Conservation (phyloP, 345 rosid genomes). For the Camelina laxa region DNA sequence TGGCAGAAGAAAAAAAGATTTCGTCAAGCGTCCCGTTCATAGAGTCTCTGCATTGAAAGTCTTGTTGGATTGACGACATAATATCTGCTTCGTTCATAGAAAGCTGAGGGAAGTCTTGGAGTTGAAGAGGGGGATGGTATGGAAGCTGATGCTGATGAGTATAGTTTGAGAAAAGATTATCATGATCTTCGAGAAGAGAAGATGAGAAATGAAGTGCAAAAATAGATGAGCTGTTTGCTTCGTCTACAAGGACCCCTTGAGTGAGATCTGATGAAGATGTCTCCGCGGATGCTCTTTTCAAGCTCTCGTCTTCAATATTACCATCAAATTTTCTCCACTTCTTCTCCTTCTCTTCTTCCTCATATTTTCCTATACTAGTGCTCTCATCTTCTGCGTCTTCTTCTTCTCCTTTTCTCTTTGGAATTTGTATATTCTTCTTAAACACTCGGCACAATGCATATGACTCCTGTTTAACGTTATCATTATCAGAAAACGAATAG, state of each 20-base stretch:
- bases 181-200: slow-evolving; percentile 46
- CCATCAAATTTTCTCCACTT: slow-evolving; percentile 43
- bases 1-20: slow-evolving; percentile 40
- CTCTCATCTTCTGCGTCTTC: slow-evolving; percentile 21
- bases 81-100: slow-evolving; percentile 35
- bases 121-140: slow-evolving; percentile 59
- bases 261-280: slow-evolving; percentile 62
- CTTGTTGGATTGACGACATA: slow-evolving; percentile 39
- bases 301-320: slow-evolving; percentile 26
- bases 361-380: slow-evolving; percentile 25
- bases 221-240: slow-evolving; percentile 60
- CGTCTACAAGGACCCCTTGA: slow-evolving; percentile 60
- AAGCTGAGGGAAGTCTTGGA: slow-evolving; percentile 60
- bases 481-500: neutral
- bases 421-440: slow-evolving; percentile 62
- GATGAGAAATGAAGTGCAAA: slow-evolving; percentile 52
- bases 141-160: slow-evolving; percentile 45
- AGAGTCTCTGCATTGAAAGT: slow-evolving; percentile 32
- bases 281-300: slow-evolving; percentile 52
- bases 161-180: slow-evolving; percentile 27
- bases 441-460: slow-evolving; percentile 79
- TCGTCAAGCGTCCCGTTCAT: slow-evolving; percentile 44
- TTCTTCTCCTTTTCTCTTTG: slow-evolving; percentile 46
- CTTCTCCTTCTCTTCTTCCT: slow-evolving; percentile 39
- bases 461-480: slow-evolving; percentile 54